Conservation (phyloP, 2,329 filamentous ascomycete species). For the Domatiomyces globalis region DNA sequence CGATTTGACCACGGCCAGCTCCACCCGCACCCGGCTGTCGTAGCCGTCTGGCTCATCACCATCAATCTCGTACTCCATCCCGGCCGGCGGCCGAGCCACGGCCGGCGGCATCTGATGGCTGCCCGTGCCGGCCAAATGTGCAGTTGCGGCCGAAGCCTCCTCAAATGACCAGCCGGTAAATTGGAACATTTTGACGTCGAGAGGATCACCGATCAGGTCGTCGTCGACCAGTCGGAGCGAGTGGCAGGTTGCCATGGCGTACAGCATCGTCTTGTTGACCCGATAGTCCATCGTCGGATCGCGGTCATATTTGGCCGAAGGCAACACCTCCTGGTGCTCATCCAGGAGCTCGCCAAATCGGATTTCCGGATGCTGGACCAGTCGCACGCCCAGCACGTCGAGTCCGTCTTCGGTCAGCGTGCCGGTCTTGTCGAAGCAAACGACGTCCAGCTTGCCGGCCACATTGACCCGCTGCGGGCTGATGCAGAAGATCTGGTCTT, state of each 20-base stretch:
- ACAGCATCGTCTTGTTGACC: constrained; percentile 57
- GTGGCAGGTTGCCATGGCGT: constrained; percentile 96
- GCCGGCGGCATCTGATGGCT: constrained; percentile 63
- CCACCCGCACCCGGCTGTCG: constrained; percentile 38
- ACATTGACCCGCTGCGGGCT: constrained; percentile 96
- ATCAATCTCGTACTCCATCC: constrained; percentile 43
- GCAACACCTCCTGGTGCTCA: constrained; percentile 46
- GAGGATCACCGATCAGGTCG: constrained; percentile 79
- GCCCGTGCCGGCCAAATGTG: constrained; percentile 56
- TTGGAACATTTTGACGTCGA: constrained; percentile 97
- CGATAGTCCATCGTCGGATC: constrained; percentile 47
- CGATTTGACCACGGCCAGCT: constrained; percentile 76
- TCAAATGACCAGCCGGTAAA: constrained; percentile 89
- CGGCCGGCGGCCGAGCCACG: constrained; percentile 64
- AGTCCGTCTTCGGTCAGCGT: constrained; percentile 92
- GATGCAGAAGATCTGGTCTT: constrained; percentile 90
- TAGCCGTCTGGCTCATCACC: constrained; percentile 28
- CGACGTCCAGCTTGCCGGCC: constrained; percentile 83
- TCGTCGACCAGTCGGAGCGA: constrained; percentile 75
- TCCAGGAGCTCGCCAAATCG: constrained; percentile 60
- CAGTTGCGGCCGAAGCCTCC: constrained; percentile 60
- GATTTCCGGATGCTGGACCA: constrained; percentile 50
- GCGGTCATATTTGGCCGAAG: constrained; percentile 40
- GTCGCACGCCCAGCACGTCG: constrained; percentile 77
- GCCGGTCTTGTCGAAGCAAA: constrained; percentile 99